phyloP scores from a whole-genome alignment of 805 yeast species.

The Yamadazyma insecticola region DNA sequence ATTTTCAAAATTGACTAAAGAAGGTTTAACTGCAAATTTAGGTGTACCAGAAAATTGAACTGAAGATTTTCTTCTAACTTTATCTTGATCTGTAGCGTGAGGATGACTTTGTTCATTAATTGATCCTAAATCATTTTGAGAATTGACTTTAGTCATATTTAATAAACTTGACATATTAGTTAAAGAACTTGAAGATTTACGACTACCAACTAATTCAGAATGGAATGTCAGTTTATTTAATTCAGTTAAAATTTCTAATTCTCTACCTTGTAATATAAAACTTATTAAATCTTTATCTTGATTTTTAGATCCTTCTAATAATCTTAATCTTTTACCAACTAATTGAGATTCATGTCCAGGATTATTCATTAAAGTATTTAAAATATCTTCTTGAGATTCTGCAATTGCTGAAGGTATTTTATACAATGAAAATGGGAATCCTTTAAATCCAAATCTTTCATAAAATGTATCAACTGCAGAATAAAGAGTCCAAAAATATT shows the following conservation, averaged over 20 bases:
- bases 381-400: conserved; percentile 13
- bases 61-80: conserved; percentile 21
- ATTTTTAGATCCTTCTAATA: conserved; percentile 17
- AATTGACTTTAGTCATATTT: conserved; percentile 16
- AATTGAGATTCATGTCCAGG: conserved; percentile 3
- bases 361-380: conserved; percentile 17
- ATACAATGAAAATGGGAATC: conserved; percentile 31
- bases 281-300: conserved; percentile 27
- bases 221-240: conserved; percentile 30
- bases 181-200: conserved; percentile 29
- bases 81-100: conserved; percentile 1
- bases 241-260: conserved; percentile 33
- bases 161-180: conserved; percentile 23
- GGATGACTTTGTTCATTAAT: conserved; percentile 11
- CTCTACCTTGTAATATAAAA: conserved; percentile 28
- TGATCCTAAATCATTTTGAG: conserved; percentile 16
- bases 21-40: conserved; percentile 31
- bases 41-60: conserved; percentile 20
- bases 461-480: conserved; percentile 74
- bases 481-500: conserved; percentile 49
- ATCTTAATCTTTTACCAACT: conserved; percentile 26
- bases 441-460: conserved; percentile 53
- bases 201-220: conserved; percentile 26
- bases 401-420: conserved; percentile 21
- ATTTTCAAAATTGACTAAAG: conserved; percentile 6